phyloP scores from a whole-genome alignment of 768 basidiomycete species.

The Pisolithus albus region DNA sequence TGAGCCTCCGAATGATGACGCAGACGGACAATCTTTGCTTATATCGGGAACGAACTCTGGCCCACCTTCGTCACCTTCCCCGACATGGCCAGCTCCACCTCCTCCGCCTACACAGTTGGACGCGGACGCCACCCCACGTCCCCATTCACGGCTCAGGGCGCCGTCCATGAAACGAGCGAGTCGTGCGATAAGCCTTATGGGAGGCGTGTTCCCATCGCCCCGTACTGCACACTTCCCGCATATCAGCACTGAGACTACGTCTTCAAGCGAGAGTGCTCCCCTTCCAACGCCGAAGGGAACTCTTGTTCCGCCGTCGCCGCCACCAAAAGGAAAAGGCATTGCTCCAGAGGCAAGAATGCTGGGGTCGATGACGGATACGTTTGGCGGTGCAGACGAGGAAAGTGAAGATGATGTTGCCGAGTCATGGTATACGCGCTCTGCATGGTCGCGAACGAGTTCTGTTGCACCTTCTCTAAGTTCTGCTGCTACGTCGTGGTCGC shows the following conservation, averaged over 20 bases:
- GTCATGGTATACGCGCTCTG: not conserved
- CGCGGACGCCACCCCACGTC: constrained; percentile 19
- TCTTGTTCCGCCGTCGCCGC: constrained; percentile 14
- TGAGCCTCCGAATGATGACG: constrained; percentile 1
- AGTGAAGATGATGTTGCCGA: constrained; percentile 2
- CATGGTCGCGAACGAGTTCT: constrained; percentile 1
- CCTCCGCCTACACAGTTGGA: constrained; percentile 23
- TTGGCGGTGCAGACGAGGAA: constrained; percentile 27
- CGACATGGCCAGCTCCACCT: constrained; percentile 26
- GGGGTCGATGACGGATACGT: constrained; percentile 31
- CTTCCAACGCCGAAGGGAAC: constrained; percentile 21
- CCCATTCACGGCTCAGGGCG: constrained; percentile 22
- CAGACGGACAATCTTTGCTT: constrained; percentile 11
- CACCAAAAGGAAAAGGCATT: constrained; percentile 7
- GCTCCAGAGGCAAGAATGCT: constrained; percentile 22
- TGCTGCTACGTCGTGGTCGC: constrained; percentile 30
- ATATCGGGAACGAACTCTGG: constrained; percentile 11
- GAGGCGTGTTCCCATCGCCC: constrained; percentile 35
- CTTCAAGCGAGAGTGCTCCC: constrained; percentile 19
- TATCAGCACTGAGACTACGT: constrained; percentile 32
- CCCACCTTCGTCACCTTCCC: constrained; percentile 11
- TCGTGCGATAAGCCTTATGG: constrained; percentile 10
- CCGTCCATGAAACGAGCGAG: constrained; percentile 23
- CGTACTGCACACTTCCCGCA: constrained; percentile 38
- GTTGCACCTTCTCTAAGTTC: constrained; percentile 14